Base-by-base conservation (phyloP, 306 rosid species). In the Lagenaria siceraria region DNA sequence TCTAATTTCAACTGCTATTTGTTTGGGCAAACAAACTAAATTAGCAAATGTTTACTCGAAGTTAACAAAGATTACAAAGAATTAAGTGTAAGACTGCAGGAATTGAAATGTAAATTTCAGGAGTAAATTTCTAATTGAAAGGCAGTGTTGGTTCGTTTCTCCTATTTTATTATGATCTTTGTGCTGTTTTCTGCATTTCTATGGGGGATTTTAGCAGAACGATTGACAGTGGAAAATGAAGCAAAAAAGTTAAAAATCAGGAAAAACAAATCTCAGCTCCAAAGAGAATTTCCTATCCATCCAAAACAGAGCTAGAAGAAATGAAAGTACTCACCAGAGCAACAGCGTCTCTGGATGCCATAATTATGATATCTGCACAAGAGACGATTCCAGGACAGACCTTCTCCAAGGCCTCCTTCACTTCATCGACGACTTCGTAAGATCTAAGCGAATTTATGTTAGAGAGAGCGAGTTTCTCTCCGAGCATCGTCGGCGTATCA, bases 331-430 rank as follows among this genome's bases (percentile, higher is more conserved):
- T 48, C 78, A 88, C 90, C 93, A 93, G 83, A 22, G 86, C 86
- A 13, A 94, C 97, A 21, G 96, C 98, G 78, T 95, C 98, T 87
- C 97, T 86, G 0, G 97, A 51, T 0, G 97, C 97, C 88, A 95
- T 88, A 78, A 95, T 95, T 51, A 92, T 74, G 82, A 92, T 86
- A 78, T 95, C 97, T 0, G 98, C 96, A 53, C 98, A 95, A 19
- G 98, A 95, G 80, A 95, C 97, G 74, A 89, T 85, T 17, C 89
- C 93, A 2, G 93, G 93, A 68, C 93, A 95, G 8, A 33, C 83
- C 10, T 80, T 78, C 80, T 95, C 96, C 4, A 90, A 27, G 8
- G 93, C 91, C 54, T 83, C 89, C 77, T 95, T 95, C 14, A 81
- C 81, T 77, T 89, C 87, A 79, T 95, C 97, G 27, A 95, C 63